Conservation (phyloP, 805 yeast species). For the Monosporozyma yasuniensis region DNA sequence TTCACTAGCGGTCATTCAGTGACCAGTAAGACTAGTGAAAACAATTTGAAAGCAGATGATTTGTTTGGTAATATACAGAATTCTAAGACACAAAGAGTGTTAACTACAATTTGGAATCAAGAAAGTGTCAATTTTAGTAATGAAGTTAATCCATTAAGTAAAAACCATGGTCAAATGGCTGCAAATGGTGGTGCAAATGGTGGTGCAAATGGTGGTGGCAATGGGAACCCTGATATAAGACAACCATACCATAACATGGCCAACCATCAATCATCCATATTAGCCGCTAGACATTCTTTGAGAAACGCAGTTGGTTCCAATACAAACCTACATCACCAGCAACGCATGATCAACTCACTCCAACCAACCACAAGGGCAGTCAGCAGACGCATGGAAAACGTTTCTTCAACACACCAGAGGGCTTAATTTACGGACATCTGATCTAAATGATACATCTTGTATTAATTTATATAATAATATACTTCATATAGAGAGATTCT, state of each 20-base stretch:
- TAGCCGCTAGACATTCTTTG: conserved; percentile 11
- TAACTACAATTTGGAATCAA: conserved; percentile 26
- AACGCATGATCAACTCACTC: conserved; percentile 21
- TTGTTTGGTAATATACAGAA: conserved; percentile 14
- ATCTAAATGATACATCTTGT: neutral
- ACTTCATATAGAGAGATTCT: neutral
- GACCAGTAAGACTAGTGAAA: neutral
- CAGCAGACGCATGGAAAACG: conserved; percentile 28
- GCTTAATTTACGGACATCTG: neutral
- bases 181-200: conserved; percentile 6
- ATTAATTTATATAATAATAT: neutral
- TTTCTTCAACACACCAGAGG: conserved; percentile 10
- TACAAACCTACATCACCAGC: conserved; percentile 19
- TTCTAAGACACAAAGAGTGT: conserved; percentile 18
- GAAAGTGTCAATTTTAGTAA: conserved; percentile 21
- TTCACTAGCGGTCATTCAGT: neutral
- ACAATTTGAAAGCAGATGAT: conserved; percentile 10
- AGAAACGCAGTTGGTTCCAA: conserved; percentile 10
- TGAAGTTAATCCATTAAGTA: conserved; percentile 19
- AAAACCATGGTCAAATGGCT: conserved; percentile 1
- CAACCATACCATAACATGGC: neutral
- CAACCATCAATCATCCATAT: conserved; percentile 4
- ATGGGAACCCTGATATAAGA: conserved; percentile 5
- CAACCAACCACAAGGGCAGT: conserved; percentile 38
- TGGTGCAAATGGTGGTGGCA: conserved; percentile 3